Base-by-base conservation (phyloP, 306 rosid species). In the Vigna reflexopilosa region DNA sequence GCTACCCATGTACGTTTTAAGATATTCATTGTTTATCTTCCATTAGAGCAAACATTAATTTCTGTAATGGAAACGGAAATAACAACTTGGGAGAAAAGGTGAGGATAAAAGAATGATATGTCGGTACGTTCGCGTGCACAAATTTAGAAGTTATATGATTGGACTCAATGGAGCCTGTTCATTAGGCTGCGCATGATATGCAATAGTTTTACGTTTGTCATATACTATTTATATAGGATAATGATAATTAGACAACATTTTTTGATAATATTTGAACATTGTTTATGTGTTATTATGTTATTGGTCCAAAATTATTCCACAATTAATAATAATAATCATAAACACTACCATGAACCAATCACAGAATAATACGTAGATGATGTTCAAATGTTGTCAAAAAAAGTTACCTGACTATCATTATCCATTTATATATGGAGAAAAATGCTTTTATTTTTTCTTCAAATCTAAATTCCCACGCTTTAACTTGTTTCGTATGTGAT, bases 111-210 rank as follows among this genome's bases (percentile, higher is more conserved):
- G 14, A 32, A 48, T 22, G 9, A 34, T 63, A 10, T 80, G 74
- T 72, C 32, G 10, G 74, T 42, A 44, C 63, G 66, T 17, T 44
- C 54, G 40, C 42, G 70, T 1, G 32, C 62, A 34, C 70, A 16
- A 0, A 10, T 47, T 36, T 42, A 28, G 42, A 15, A 5, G 48
- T 22, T 48, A 5, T 50, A 75, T 75, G 9, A 81, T 81, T 80
- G 64, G 76, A 45, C 70, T 65, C 59, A 51, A 51, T 36, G 42
- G 36, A 42, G 20, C 62, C 9, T 44, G 49, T 44, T 42, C 56
- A 44, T 47, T 80, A 80, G 80, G 80, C 57, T 59, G 59, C 77
- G 84, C 84, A 68, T 81, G 84, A 14, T 38, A 64, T n/a, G 26
- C 9, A 64, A 64, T 34, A 64, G 70, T 64, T 63, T 26, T 67